These are phyloP conservation scores for Usnea hakonensis DNA, from an alignment of 495 filamentous ascomycete species.

Conservation along the genomic window DNA sequence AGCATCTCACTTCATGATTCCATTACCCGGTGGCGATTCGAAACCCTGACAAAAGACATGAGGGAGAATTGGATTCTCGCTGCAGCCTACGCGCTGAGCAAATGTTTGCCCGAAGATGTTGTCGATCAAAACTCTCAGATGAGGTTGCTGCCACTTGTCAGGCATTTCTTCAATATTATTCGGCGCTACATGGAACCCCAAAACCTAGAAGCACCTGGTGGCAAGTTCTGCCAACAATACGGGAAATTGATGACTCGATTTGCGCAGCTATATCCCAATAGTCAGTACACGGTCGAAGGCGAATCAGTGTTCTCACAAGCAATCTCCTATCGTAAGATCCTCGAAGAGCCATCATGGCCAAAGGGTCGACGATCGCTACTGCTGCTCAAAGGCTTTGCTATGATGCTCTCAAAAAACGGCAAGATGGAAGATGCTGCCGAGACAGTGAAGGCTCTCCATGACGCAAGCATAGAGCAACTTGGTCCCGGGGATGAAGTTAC, in stretches of 20 bases:
- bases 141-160: not conserved
- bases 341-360: conserved; percentile 1
- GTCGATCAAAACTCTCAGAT: not conserved
- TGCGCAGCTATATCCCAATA: not conserved
- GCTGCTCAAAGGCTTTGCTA: not conserved
- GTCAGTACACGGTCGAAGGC: not conserved
- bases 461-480: not conserved
- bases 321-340: not conserved
- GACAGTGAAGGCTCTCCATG: not conserved
- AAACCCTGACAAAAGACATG: not conserved
- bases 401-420: not conserved
- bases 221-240: conserved; percentile 2
- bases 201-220: not conserved
- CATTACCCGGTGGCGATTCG: not conserved
- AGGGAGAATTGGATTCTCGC: not conserved
- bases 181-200: not conserved
- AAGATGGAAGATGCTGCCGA: conserved; percentile 1
- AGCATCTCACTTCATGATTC: conserved; percentile 2
- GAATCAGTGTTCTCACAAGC: not conserved
- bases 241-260: not conserved
- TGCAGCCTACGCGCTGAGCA: not conserved
- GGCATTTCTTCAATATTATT: not conserved
- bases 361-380: not conserved
- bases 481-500: not conserved
- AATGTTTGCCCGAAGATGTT: not conserved